Conservation (phyloP, 129 eudicot species). For the Lactuca sativa region DNA sequence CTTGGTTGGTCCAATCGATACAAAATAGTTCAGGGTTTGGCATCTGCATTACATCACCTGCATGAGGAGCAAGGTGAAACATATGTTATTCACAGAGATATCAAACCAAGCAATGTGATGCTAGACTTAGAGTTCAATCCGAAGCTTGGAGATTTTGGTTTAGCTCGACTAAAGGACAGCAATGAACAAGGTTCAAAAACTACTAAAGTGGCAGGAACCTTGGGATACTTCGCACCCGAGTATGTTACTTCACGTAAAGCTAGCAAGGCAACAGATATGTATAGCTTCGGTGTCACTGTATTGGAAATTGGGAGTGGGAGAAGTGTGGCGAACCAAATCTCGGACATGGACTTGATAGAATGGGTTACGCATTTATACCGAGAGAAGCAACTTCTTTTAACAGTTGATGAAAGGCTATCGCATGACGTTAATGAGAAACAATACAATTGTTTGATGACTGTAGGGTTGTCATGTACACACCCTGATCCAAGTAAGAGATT, state of each 20-base stretch:
- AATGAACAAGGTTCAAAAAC: slow-evolving; percentile 10
- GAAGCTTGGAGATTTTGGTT: slow-evolving; percentile 44
- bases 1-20: slow-evolving; percentile 30
- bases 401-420: slow-evolving; percentile 13
- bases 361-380: slow-evolving; percentile 31
- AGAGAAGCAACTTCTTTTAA: slow-evolving; percentile 9
- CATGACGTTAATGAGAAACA: slow-evolving; percentile 21
- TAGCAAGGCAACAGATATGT: slow-evolving; percentile 35
- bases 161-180: slow-evolving; percentile 31
- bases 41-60: slow-evolving; percentile 32
- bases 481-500: slow-evolving; percentile 13
- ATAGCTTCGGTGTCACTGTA: slow-evolving; percentile 38
- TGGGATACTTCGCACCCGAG: slow-evolving; percentile 18
- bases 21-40: slow-evolving; percentile 28
- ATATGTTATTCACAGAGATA: slow-evolving; percentile 45
- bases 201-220: background rate
- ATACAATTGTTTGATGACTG: slow-evolving; percentile 30
- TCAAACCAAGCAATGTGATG: slow-evolving; percentile 46
- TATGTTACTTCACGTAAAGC: slow-evolving; percentile 24
- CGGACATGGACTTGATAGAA: slow-evolving; percentile 3
- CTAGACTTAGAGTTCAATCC: slow-evolving; percentile 38
- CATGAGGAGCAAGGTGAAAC: slow-evolving; percentile 42
- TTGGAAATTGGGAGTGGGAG: slow-evolving; percentile 32
- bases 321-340: background rate
- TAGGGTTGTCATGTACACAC: slow-evolving; percentile 36